Base-by-base conservation (phyloP, 352 stramenopile genomes). In the Aphanomyces stellatus region DNA sequence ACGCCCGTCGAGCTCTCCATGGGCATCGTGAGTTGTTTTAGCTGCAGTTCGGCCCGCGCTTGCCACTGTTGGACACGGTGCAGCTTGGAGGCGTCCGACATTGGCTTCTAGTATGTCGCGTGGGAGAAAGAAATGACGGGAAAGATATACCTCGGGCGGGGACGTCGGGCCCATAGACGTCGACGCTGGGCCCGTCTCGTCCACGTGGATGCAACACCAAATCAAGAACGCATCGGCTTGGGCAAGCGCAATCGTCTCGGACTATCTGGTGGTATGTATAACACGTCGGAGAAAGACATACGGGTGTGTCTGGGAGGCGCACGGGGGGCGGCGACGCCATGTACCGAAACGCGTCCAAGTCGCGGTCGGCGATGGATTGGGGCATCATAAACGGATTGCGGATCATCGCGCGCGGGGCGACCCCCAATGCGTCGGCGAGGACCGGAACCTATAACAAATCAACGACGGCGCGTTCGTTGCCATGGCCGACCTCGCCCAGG, bases 371-470 rank as follows among this genome's bases (percentile, higher is more conserved):
- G 64, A 88, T 87, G n/a, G 82, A 74, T 24, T 73, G 62, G 24
- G 85, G 82, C 77, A 90, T 88, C 83, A 93, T 93, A 70, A 93
- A 91, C 30, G 85, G 85, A 51, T 93, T 93, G 46, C 89, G 80
- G 56, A 78, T 78, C 81, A 93, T 87, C 2, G 65, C 72, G 1
- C 71, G 40, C 8, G 80, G 69, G 19, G 83, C 77, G 24, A 93
- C 74, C 19, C 81, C 81, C 4, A 93, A 71, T 5, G 86, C 74
- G 2, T 74, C 51, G 3, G 77, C 73, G 3, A 93, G 71, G 4
- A 70, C 67, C 31, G 72, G 78, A 30, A 82, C 79, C n/a, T n/a
- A n/a, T n/a, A n/a, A n/a, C n/a, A n/a, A n/a, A n/a, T n/a, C n/a
- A n/a, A n/a, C n/a, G n/a, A n/a, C n/a, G n/a, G n/a, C n/a, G n/a